Percentiles rank a stretch among this genome's conserved stretches.
phyloP scores from a whole-genome alignment of 2,329 filamentous ascomycete species.

The Lachnellula occidentalis region DNA sequence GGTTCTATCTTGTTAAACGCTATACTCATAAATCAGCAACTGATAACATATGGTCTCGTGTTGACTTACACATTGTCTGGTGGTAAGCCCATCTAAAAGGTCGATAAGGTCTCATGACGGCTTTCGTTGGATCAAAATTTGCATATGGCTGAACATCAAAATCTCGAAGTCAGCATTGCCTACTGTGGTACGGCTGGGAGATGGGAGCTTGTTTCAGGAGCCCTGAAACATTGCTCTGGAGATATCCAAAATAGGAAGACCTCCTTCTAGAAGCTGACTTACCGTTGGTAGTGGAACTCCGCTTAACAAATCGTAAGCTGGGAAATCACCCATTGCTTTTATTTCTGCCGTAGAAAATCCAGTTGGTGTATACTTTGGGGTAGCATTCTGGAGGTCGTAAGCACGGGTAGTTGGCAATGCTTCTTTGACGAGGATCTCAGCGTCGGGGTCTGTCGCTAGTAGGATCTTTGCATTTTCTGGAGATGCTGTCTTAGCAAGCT shows the following conservation, averaged over 20 bases:
- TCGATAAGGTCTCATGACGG: constrained; percentile 68
- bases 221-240: too few species aligned
- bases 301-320: constrained; percentile 69
- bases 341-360: constrained; percentile 69
- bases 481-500: constrained; percentile 20
- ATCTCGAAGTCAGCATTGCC: too few species aligned
- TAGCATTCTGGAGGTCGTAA: constrained; percentile 23
- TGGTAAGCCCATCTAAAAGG: constrained; percentile 82
- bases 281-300: constrained; percentile 62
- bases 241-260: too few species aligned
- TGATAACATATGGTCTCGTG: background rate
- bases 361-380: constrained; percentile 51
- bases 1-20: constrained; percentile 72
- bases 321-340: constrained; percentile 66
- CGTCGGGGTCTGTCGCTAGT: constrained; percentile 12
- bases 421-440: constrained; percentile 17
- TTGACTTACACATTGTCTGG: constrained; percentile 78
- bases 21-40: constrained; percentile 39
- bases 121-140: constrained; percentile 63
- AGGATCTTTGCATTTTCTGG: constrained; percentile 16
- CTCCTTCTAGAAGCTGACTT: too few species aligned
- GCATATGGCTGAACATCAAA: constrained; percentile 41
- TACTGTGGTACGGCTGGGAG: too few species aligned
- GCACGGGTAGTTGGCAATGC: constrained; percentile 20
- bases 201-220: too few species aligned